Conservation (phyloP, 768 basidiomycete genomes). For the Mycena polygramma region DNA sequence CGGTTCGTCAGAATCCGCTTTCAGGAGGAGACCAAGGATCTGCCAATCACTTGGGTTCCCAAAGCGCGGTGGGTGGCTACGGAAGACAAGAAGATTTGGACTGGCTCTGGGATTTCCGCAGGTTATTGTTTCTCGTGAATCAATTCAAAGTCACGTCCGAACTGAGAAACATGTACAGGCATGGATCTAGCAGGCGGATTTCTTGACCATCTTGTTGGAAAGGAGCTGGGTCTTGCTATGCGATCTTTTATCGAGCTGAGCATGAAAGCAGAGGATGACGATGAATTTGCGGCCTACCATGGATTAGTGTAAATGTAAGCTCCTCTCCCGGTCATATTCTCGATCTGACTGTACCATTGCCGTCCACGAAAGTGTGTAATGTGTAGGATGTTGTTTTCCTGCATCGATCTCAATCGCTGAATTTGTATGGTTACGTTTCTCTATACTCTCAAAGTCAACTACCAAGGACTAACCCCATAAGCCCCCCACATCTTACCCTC, state of each 20-base stretch:
- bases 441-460: no score
- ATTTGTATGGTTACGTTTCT: no score
- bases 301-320: conserved; percentile 36
- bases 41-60: conserved; percentile 49
- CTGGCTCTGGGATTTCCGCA: conserved; percentile 53
- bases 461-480: no score
- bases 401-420: no score
- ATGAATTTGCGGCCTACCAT: conserved; percentile 45
- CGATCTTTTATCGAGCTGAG: conserved; percentile 41
- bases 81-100: conserved; percentile 55
- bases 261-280: conserved; percentile 40
- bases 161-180: conserved; percentile 41
- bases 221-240: conserved; percentile 29
- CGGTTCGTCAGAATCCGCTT: not conserved
- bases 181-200: conserved; percentile 53
- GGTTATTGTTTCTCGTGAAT: conserved; percentile 38
- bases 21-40: conserved; percentile 41
- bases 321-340: no score
- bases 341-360: no score
- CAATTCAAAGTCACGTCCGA: conserved; percentile 18
- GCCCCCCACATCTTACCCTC: no score
- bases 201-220: conserved; percentile 47
- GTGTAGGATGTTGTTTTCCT: no score
- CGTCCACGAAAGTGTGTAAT: no score
- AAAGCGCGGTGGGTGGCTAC: conserved; percentile 53